These are phyloP conservation scores for Fusarium tupiense DNA, from an alignment of 2,329 filamentous ascomycete genomes.

Conservation along the genomic window DNA sequence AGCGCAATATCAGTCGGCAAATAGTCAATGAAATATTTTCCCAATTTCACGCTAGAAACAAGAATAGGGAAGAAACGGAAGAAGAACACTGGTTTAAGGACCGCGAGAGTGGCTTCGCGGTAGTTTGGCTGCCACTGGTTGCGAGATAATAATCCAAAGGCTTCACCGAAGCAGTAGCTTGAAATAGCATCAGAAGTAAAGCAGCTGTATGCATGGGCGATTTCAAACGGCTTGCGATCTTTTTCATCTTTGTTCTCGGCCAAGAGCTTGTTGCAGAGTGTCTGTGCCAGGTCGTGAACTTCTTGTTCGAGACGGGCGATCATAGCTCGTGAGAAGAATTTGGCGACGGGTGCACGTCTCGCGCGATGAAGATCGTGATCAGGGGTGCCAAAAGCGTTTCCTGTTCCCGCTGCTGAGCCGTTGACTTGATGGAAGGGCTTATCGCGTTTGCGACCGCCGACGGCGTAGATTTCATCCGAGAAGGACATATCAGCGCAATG, in stretches of 20 bases:
- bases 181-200: constrained; percentile 14
- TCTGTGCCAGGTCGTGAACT: constrained; percentile 6
- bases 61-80: constrained; percentile 10
- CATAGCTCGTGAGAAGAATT: constrained; percentile 21
- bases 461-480: constrained; percentile 17
- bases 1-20: not conserved
- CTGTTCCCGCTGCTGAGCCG: constrained; percentile 4
- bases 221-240: not conserved
- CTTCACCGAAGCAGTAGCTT: constrained; percentile 14
- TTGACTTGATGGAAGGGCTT: constrained; percentile 14
- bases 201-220: constrained; percentile 13
- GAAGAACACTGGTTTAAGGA: constrained; percentile 18
- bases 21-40: not conserved
- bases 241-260: not conserved
- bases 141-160: not conserved
- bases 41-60: constrained; percentile 3
- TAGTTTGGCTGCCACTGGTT: constrained; percentile 10
- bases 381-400: not conserved
- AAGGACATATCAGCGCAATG: constrained; percentile 21
- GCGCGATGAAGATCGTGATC: constrained; percentile 12
- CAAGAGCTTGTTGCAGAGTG: not conserved
- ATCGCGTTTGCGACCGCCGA: constrained; percentile 16
- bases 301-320: not conserved
- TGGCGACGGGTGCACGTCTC: constrained; percentile 7
- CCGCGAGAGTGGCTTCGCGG: constrained; percentile 16